Conservation (phyloP, 768 basidiomycete species). For the Coprinellus aureogranulatus region DNA sequence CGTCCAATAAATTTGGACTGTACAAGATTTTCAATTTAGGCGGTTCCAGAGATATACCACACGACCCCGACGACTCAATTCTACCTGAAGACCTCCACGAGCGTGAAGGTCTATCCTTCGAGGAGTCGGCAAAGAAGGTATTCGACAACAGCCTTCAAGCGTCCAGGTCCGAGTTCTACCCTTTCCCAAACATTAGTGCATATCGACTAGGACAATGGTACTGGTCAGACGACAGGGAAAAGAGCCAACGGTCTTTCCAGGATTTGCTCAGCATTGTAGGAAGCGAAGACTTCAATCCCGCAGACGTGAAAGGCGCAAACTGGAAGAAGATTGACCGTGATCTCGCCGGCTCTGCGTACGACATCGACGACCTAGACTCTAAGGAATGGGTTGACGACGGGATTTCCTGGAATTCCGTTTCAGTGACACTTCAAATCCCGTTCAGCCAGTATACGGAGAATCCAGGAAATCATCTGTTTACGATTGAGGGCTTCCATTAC, state of each 20-base stretch:
- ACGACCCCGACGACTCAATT: not conserved
- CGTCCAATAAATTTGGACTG: not conserved
- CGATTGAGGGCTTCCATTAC: constrained; percentile 25
- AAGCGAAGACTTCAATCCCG: not conserved
- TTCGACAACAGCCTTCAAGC: not conserved
- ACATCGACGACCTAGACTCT: not conserved
- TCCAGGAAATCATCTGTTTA: not conserved
- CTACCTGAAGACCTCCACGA: not conserved
- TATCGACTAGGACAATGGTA: not conserved
- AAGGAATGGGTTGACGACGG: constrained; percentile 1
- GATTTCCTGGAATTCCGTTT: not conserved
- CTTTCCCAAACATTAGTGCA: not conserved
- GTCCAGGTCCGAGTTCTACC: not conserved
- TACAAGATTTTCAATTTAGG: not conserved
- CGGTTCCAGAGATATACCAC: not conserved
- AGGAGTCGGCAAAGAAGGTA: not conserved
- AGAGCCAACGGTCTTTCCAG: not conserved
- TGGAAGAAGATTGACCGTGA: not conserved
- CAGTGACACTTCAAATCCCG: not conserved
- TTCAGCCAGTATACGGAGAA: not conserved
- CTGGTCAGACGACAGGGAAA: not conserved
- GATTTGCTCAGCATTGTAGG: not conserved
- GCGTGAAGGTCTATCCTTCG: not conserved
- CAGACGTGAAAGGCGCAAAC: not conserved
- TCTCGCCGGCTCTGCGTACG: not conserved